phyloP scores from a whole-genome alignment of 2,329 filamentous ascomycete species.

The Epichloe aotearoae region DNA sequence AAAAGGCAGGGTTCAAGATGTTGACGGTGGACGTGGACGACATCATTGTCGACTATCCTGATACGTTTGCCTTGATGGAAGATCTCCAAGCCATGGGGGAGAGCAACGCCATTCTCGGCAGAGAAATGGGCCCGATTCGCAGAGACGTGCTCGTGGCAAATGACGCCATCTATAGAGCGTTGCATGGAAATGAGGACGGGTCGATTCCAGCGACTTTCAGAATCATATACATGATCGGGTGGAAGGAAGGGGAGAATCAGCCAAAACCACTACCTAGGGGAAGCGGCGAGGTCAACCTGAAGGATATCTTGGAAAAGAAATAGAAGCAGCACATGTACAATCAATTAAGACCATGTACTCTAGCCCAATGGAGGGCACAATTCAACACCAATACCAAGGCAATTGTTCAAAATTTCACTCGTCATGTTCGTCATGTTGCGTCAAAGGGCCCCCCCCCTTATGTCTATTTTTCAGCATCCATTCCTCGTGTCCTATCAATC shows the following conservation, averaged over 20 bases:
- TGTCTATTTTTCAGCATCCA: not conserved
- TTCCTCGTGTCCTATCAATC: not conserved
- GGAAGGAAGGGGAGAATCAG: conserved; percentile 76
- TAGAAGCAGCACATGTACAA: conserved; percentile 10
- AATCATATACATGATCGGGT: conserved; percentile 97
- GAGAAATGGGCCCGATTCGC: conserved; percentile 65
- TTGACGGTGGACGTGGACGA: conserved; percentile 95
- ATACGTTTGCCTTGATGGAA: conserved; percentile 80
- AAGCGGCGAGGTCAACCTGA: conserved; percentile 76
- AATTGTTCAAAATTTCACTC: not conserved
- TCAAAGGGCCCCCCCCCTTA: not conserved
- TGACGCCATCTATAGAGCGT: conserved; percentile 74
- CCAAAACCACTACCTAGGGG: conserved; percentile 74
- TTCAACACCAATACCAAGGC: not conserved
- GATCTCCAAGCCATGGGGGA: conserved; percentile 97
- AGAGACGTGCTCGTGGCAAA: conserved; percentile 77
- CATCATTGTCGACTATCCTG: conserved; percentile 87
- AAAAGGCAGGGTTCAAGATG: conserved; percentile 84
- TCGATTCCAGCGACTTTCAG: conserved; percentile 82
- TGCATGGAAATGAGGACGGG: conserved; percentile 73
- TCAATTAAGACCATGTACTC: not conserved
- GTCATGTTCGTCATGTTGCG: not conserved
- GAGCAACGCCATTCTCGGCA: conserved; percentile 73
- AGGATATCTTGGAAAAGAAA: conserved; percentile 54
- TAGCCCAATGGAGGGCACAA: not conserved